These are phyloP conservation scores for Fusarium ambrosium DNA, from an alignment of 2,329 filamentous ascomycete genomes.

Conservation along the genomic window DNA sequence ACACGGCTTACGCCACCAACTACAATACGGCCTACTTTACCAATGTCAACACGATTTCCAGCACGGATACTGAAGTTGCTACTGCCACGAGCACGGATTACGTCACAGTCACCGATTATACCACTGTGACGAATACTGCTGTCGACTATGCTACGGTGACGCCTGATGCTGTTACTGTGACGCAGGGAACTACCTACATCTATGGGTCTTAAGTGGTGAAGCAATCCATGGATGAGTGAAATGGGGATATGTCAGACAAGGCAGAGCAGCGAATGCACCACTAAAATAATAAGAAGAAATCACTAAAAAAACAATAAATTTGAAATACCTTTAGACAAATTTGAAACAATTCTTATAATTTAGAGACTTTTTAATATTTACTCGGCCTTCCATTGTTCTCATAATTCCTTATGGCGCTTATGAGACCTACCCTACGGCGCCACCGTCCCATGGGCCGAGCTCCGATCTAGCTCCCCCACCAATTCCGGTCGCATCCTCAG, in stretches of 20 bases:
- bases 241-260: neutral
- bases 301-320: neutral
- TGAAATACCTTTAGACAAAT: neutral
- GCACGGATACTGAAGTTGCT: neutral
- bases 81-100: neutral
- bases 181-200: neutral
- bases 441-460: conserved; percentile 16
- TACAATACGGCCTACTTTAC: neutral
- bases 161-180: neutral
- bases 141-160: neutral
- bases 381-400: neutral
- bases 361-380: neutral
- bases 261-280: neutral
- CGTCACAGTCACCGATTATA: neutral
- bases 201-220: neutral
- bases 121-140: neutral
- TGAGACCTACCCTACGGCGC: neutral
- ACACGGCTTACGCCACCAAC: neutral
- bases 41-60: neutral
- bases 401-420: neutral
- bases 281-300: neutral
- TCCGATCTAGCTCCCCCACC: conserved; percentile 44
- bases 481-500: conserved; percentile 33
- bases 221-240: too few species aligned
- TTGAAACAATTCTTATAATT: neutral